phyloP scores from a whole-genome alignment of 805 yeast species.

The Saturnispora zaruensis region DNA sequence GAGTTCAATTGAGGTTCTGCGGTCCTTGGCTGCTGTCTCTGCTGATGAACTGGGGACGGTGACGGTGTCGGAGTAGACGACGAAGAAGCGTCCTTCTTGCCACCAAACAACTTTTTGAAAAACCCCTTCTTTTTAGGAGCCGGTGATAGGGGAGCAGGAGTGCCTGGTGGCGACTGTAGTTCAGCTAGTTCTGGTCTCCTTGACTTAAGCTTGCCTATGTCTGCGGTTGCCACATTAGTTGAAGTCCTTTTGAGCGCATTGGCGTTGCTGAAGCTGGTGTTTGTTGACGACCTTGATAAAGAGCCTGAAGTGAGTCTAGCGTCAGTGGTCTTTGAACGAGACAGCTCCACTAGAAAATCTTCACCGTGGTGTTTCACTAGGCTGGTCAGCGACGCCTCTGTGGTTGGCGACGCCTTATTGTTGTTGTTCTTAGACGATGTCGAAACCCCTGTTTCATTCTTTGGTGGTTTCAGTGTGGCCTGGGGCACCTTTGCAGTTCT shows the following conservation, averaged over 20 bases:
- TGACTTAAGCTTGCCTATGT: constrained; percentile 8
- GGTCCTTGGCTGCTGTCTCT: background rate
- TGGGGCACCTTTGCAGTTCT: constrained; percentile 12
- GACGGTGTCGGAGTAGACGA: constrained; percentile 1
- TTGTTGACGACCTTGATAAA: constrained; percentile 6
- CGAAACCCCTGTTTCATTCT: background rate
- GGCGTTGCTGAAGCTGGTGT: constrained; percentile 4
- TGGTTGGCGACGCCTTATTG: constrained; percentile 4
- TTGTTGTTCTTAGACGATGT: background rate
- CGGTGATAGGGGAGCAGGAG: constrained; percentile 9
- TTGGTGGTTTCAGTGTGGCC: constrained; percentile 1
- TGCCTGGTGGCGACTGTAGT: background rate
- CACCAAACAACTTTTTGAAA: constrained; percentile 25
- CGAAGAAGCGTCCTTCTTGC: constrained; percentile 13
- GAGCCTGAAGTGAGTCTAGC: constrained; percentile 11
- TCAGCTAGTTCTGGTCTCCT: background rate
- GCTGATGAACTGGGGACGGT: background rate
- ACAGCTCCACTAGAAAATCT: constrained; percentile 13
- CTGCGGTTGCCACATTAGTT: constrained; percentile 22
- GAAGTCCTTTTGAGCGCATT: constrained; percentile 21
- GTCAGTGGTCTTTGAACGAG: constrained; percentile 24
- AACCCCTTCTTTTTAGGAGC: constrained; percentile 18
- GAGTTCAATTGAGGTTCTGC: background rate
- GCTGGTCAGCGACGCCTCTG: constrained; percentile 9
- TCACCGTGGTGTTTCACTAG: constrained; percentile 4